Evolutionary conservation across 2,329 filamentous ascomycete genomes (phyloP), one percentile per base, ranked within the genome.

Genomic region (Apiospora rasikravindrae): DNA sequence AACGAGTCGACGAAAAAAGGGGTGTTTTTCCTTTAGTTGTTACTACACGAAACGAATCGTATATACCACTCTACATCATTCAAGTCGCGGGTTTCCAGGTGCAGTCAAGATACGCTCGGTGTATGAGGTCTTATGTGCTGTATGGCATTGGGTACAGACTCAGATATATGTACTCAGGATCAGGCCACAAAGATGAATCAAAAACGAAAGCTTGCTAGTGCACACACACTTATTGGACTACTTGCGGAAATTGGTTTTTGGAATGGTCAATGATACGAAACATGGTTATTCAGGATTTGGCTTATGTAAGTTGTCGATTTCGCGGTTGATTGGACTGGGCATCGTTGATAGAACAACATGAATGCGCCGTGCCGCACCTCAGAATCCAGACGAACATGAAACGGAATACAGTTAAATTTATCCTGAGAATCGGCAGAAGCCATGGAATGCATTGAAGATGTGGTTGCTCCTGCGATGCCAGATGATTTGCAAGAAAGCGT

Each of bases 61-160:
- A 64, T 64, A 64, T 64, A 64, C 57, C 33, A 64, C 33, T 64
- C 57, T 40, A 40, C 57, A 37, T n/a, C 57, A 64, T 64, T 64
- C 57, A 40, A 64, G 57, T 14, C 33, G 40, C 22, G 57, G 57
- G 57, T 24, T 22, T 64, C 33, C 33, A 40, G 57, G 19, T n/a
- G 33, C 40, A 64, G 57, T 64, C 29, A 64, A 11, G 33, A 40
- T 64, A n/a, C 57, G 24, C 19, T n/a, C 19, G n/a, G 57, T n/a
- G 57, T 64, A 40, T 37, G 33, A 3, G 33, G 33, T 40, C 33
- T 24, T 64, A 64, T 40, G 57, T 64, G 57, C 33, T n/a, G 33
- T 40, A 40, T 33, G 57, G 57, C 33, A 40, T 64, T 64, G 33
- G 57, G 29, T 22, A 40, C 57, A 37, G 57, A 61, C 26, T 37